These are phyloP conservation scores for Serendipita sp. DNA, from an alignment of 768 basidiomycete genomes.

Conservation along the genomic window DNA sequence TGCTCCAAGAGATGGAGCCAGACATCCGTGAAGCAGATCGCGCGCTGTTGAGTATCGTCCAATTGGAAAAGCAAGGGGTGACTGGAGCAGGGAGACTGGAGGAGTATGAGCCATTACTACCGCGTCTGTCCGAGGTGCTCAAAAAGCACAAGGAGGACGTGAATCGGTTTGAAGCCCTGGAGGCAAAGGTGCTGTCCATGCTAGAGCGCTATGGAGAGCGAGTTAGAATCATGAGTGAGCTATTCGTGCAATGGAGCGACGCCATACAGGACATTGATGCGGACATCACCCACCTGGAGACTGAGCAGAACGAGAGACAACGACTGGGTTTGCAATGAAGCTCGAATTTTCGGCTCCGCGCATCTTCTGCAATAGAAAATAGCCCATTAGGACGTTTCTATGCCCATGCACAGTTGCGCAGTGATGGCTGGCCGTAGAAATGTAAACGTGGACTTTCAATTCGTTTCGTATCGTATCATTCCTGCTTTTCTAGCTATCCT, in stretches of 20 bases:
- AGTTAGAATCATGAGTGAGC: constrained; percentile 68
- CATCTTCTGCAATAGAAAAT: too few species aligned
- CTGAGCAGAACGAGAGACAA: constrained; percentile 40
- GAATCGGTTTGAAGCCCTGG: constrained; percentile 40
- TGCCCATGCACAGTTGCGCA: too few species aligned
- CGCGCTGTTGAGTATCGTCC: constrained; percentile 63
- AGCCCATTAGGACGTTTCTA: too few species aligned
- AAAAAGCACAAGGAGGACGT: constrained; percentile 44
- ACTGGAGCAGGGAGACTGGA: constrained; percentile 54
- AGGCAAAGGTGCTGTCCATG: constrained; percentile 45
- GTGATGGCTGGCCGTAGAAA: too few species aligned
- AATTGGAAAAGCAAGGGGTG: constrained; percentile 53
- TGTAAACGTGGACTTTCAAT: too few species aligned
- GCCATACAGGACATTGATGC: constrained; percentile 51
- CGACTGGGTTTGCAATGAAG: constrained; percentile 31
- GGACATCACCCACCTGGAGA: constrained; percentile 39
- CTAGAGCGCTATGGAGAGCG: constrained; percentile 46
- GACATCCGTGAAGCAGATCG: constrained; percentile 72
- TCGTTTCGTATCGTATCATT: too few species aligned
- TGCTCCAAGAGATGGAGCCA: constrained; percentile 63
- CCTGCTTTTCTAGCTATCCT: too few species aligned
- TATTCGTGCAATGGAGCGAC: constrained; percentile 79
- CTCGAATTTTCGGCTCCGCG: too few species aligned
- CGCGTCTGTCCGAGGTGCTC: constrained; percentile 48
- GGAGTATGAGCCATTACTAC: constrained; percentile 47